Evolutionary conservation across 1,139 yeast species (phyloP).

Genomic region (Hyphopichia buzzinii): DNA sequence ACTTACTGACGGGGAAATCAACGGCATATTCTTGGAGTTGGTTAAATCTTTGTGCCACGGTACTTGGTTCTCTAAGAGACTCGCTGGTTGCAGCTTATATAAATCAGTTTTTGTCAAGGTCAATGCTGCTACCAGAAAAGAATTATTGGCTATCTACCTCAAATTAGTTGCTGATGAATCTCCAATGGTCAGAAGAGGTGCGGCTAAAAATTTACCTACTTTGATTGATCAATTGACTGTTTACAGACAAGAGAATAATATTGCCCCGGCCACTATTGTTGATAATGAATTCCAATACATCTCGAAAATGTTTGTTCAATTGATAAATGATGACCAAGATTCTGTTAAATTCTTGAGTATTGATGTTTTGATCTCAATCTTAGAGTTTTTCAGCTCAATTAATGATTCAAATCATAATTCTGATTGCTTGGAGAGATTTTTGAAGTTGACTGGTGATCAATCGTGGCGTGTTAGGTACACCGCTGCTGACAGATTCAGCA

Average conservation of each 20-base stretch:
- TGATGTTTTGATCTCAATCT: conserved; percentile 75
- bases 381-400: conserved; percentile 59
- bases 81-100: conserved; percentile 89
- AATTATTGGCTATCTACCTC: conserved; percentile 63
- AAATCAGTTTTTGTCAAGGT: conserved; percentile 68
- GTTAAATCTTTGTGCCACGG: conserved; percentile 79
- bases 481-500: conserved; percentile 89
- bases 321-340: conserved; percentile 88
- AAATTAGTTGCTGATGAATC: conserved; percentile 85
- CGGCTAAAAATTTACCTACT: conserved; percentile 79
- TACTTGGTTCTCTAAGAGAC: conserved; percentile 93
- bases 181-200: conserved; percentile 97
- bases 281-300: conserved; percentile 70
- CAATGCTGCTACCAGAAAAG: conserved; percentile 51
- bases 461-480: conserved; percentile 98
- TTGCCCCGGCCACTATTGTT: conserved; percentile 26
- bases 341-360: conserved; percentile 89
- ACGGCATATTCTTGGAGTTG: conserved; percentile 67
- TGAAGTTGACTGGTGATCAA: conserved; percentile 77
- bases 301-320: conserved; percentile 75
- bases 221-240: conserved; percentile 59
- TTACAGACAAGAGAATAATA: conserved; percentile 23
- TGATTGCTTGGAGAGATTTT: conserved; percentile 55
- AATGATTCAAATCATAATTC: conserved; percentile 58
- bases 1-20: conserved; percentile 65